Base-by-base conservation (phyloP, 2,329 filamentous ascomycete genomes). In the Fusarium sp. region DNA sequence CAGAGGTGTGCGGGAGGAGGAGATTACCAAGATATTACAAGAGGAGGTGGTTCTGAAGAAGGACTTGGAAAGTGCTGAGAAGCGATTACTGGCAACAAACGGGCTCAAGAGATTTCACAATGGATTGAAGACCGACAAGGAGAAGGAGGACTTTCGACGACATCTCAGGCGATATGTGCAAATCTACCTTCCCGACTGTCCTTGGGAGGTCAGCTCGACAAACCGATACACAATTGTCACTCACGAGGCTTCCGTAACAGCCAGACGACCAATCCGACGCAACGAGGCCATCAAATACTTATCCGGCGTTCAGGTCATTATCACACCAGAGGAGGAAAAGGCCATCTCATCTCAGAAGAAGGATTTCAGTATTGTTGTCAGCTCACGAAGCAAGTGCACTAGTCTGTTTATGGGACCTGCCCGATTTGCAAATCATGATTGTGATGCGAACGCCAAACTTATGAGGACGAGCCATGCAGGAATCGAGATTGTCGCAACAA, bases 321-420 rank as follows among this genome's bases (percentile, higher is more conserved):
- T 99, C 83, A 97, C 95, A 0, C 91, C 93, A 35, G 93, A 97
- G 79, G 95, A 99, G 80, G 96, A 98, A 79, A 88, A 90, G 67
- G 90, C 93, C 61, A 88, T 98, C 63, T 92, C 94, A 30, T 82
- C 91, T 70, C 91, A 90, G 65, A 92, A 96, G 78, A 95, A 95
- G 78, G 96, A 99, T 79, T 99, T 99, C 80, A 98, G 95, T 80
- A 95, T 99, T 70, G 95, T 99, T 35, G 93, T 98, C 78, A 97
- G 95, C 69, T 95, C 94, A 73, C 89, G 96, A 64, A 95, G 93
- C 82, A 98, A 97, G 82, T 92, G 92, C 67, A 92, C 95, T 33
- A 97, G 93, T 55, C 85, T 99, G 44, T 98, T 99, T 79, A 91
- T 99, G 79, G 96, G 96, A 1, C 97, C 96, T 11, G 96, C 96